These are phyloP conservation scores for Fusarium mundagurra DNA, from an alignment of 2,329 filamentous ascomycete species.

Conservation along the genomic window DNA sequence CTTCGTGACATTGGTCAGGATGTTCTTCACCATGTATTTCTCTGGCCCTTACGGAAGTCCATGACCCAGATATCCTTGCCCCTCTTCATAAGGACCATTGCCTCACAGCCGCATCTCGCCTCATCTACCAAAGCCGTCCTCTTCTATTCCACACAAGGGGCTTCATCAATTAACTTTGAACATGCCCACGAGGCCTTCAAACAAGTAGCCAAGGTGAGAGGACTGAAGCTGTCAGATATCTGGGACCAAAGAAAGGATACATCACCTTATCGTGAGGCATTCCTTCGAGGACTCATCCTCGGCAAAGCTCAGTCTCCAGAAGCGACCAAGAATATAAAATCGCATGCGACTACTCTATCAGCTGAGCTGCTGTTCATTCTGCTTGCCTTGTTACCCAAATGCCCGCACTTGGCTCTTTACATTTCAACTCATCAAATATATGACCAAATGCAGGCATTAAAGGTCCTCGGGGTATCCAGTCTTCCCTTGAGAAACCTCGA, in stretches of 20 bases:
- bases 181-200: not conserved
- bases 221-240: not conserved
- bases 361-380: not conserved
- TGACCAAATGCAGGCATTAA: not conserved
- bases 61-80: not conserved
- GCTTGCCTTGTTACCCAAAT: not conserved
- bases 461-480: not conserved
- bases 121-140: not conserved
- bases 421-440: not conserved
- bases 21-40: conserved; percentile 30
- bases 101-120: conserved; percentile 9
- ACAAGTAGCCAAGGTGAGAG: not conserved
- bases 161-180: not conserved
- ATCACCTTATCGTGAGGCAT: not conserved
- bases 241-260: not conserved
- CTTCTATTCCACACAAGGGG: not conserved
- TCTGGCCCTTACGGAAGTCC: not conserved
- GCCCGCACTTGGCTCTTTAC: conserved; percentile 6
- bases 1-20: conserved; percentile 9
- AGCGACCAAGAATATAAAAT: not conserved
- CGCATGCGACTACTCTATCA: not conserved
- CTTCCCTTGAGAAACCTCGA: conserved; percentile 11
- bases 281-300: conserved; percentile 5
- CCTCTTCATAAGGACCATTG: conserved; percentile 13
- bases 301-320: not conserved